Evolutionary conservation across 208 protist genomes (phyloP), one percentile per base, ranked within the genome.

Genomic region (Acanthamoeba royreba): DNA sequence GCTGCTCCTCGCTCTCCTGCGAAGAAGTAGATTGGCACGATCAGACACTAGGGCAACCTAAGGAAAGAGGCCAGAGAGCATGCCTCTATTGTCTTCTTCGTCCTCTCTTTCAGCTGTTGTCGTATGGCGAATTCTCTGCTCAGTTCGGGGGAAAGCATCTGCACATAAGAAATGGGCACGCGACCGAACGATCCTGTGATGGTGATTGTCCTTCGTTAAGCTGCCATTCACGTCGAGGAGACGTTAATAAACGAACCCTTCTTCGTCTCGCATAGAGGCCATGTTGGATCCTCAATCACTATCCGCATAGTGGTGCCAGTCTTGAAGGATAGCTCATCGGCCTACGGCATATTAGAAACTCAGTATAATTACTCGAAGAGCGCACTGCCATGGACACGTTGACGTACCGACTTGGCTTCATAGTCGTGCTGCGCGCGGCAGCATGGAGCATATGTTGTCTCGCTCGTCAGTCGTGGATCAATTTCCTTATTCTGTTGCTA

Each of bases 351-450:
- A n/a, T n/a, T n/a, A n/a, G n/a, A n/a, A n/a, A n/a, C n/a, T n/a
- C n/a, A n/a, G n/a, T n/a, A n/a, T n/a, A n/a, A n/a, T n/a, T n/a
- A n/a, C n/a, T n/a, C n/a, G n/a, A n/a, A n/a, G n/a, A n/a, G n/a
- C n/a, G n/a, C n/a, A n/a, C n/a, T 61, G 53, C 53, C 53, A 19
- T 61, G 22, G 22, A 19, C 19, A 61, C 19, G 53, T 61, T 61
- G n/a, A 15, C 61, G 9, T 15, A 72, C 35, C 66, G 35, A 40
- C 31, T 92, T 66, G 49, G 86, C 86, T 28, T 92, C 86, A 42
- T 92, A 92, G 40, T 92, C 86, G 38, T 92, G 45, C 19, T 74
- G 86, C 2, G 86, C 58, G 25, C 45, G 35, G 47, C 86, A 92
- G 40, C 86, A 92, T 28, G 47, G 25, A 5, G 86, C 86, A 19